Percentiles rank a stretch among this genome's conserved stretches.
phyloP scores from a whole-genome alignment of 768 basidiomycete genomes.

The Leccinum aurantiacum region DNA sequence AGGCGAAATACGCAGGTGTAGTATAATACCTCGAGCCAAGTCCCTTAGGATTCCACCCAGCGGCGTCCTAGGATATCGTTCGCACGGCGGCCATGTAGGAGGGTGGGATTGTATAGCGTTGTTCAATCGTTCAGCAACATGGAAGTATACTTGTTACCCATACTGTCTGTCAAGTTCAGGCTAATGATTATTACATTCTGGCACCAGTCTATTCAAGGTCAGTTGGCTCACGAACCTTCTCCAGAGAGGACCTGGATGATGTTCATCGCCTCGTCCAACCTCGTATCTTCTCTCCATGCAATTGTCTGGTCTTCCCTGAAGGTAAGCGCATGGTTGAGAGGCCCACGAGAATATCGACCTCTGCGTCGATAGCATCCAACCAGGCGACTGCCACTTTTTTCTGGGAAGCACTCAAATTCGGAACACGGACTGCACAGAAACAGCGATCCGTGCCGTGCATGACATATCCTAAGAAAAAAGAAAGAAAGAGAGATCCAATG shows the following conservation, averaged over 20 bases:
- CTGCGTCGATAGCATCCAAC: conserved; percentile 51
- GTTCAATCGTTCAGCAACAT: neutral
- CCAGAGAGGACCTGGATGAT: conserved; percentile 32
- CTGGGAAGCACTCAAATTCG: too few relatives aligned
- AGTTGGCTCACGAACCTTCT: conserved; percentile 16
- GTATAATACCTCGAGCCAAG: neutral
- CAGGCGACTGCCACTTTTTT: conserved; percentile 50
- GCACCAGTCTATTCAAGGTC: too few relatives aligned
- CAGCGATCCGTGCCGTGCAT: too few relatives aligned
- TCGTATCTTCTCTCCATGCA: conserved; percentile 52
- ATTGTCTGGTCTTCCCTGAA: conserved; percentile 52
- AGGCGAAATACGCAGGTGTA: conserved; percentile 13
- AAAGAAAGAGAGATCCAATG: too few relatives aligned
- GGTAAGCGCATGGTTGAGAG: conserved; percentile 44
- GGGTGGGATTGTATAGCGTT: neutral
- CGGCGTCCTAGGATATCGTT: neutral
- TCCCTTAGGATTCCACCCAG: too few relatives aligned
- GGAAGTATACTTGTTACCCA: conserved; percentile 9
- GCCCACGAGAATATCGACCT: conserved; percentile 42
- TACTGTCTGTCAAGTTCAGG: neutral
- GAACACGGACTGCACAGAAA: too few relatives aligned
- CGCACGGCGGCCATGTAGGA: too few relatives aligned
- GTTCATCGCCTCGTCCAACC: conserved; percentile 53
- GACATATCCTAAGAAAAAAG: too few relatives aligned
- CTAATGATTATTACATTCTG: neutral